Percentiles rank a stretch among this genome's conserved stretches.
Conservation (phyloP, 2,329 filamentous ascomycete genomes). For the Trichoderma harzianum region DNA sequence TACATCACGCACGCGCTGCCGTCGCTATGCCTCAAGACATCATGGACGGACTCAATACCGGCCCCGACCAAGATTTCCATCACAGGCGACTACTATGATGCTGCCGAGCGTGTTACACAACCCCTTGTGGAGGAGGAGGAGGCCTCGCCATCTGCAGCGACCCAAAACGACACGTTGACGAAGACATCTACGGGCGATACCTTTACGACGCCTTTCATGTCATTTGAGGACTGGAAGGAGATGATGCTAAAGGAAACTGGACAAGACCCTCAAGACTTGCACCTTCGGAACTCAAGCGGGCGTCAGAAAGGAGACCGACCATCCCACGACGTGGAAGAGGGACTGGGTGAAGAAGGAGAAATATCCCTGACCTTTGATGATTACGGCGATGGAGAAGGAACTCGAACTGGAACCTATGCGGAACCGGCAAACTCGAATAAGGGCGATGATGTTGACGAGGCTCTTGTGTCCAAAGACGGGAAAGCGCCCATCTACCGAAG, state of each 20-base stretch:
- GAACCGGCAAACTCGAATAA: constrained; percentile 6
- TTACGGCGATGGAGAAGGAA: constrained; percentile 25
- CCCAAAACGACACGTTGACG: not conserved
- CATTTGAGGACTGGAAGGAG: constrained; percentile 98
- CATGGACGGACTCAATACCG: constrained; percentile 43
- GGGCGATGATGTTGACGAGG: constrained; percentile 32
- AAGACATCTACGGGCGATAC: constrained; percentile 17
- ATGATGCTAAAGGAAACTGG: constrained; percentile 84
- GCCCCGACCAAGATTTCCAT: constrained; percentile 1
- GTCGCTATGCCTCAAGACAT: constrained; percentile 70
- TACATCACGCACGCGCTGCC: constrained; percentile 77
- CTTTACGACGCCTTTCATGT: constrained; percentile 64
- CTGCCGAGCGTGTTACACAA: not conserved
- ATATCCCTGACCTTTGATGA: constrained; percentile 60
- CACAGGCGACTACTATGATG: not conserved
- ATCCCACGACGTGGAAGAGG: constrained; percentile 63
- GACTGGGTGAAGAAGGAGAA: constrained; percentile 82
- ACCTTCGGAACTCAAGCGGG: constrained; percentile 58
- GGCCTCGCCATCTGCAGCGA: not conserved
- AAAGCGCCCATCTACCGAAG: constrained; percentile 61
- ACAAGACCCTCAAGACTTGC: constrained; percentile 65
- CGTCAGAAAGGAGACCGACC: constrained; percentile 44
- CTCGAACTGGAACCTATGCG: not conserved
- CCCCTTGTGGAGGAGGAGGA: not conserved
- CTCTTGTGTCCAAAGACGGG: constrained; percentile 45